Evolutionary conservation across 2,329 filamentous ascomycete species (phyloP).

Genomic region (Byssothecium circinans): DNA sequence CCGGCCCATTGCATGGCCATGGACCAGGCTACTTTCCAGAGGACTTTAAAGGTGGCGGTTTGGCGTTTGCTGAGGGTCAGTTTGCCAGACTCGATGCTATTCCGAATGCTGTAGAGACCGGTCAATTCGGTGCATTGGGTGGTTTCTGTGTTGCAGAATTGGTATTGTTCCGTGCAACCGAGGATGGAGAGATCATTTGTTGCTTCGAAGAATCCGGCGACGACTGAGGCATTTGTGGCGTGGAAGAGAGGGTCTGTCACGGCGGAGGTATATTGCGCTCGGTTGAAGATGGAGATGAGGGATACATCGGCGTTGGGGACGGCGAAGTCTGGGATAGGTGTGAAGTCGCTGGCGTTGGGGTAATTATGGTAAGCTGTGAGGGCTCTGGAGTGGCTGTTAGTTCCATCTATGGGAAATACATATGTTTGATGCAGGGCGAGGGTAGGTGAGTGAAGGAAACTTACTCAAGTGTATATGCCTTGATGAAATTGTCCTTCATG

Average conservation of each 20-base stretch:
- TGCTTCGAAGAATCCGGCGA: slow-evolving; percentile 6
- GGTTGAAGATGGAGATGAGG: slow-evolving; percentile 19
- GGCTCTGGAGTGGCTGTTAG: background rate
- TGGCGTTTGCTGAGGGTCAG: slow-evolving; percentile 14
- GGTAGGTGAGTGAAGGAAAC: background rate
- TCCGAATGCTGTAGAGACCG: slow-evolving; percentile 16
- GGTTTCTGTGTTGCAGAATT: slow-evolving; percentile 19
- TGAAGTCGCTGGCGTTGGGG: slow-evolving; percentile 17
- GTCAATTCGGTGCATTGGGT: slow-evolving; percentile 16
- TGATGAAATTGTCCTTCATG: slow-evolving; percentile 14
- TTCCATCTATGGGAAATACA: background rate
- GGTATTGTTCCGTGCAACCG: slow-evolving; percentile 26
- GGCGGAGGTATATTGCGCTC: slow-evolving; percentile 14
- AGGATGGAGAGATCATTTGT: slow-evolving; percentile 19
- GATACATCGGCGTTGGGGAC: slow-evolving; percentile 19
- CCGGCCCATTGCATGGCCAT: slow-evolving; percentile 22
- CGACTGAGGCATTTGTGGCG: slow-evolving; percentile 5
- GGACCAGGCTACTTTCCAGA: slow-evolving; percentile 22
- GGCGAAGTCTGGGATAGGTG: slow-evolving; percentile 21
- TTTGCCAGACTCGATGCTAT: slow-evolving; percentile 10
- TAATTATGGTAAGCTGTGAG: slow-evolving; percentile 4
- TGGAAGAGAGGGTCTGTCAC: slow-evolving; percentile 19
- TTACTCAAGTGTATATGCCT: slow-evolving; percentile 18
- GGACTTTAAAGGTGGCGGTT: slow-evolving; percentile 10
- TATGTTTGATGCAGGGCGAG: background rate